These are phyloP conservation scores for Catunica adiposa DNA, from an alignment of 2,329 filamentous ascomycete species.

Conservation along the genomic window DNA sequence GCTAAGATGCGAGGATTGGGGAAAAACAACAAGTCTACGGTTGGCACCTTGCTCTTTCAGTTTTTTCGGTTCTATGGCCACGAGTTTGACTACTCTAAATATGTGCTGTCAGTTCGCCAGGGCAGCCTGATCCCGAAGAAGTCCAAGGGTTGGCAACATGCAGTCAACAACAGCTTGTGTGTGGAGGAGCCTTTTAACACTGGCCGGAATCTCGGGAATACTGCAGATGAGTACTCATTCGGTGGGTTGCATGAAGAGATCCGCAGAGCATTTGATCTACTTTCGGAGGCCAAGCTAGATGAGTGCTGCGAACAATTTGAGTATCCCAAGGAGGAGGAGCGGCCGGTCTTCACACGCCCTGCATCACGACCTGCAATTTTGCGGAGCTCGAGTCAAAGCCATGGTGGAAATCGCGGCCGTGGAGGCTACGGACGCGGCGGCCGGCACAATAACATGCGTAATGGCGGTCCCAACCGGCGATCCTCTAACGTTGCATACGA, in stretches of 20 bases:
- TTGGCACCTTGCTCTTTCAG: slow-evolving; percentile 78
- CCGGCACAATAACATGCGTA: slow-evolving; percentile 28
- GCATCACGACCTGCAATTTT: slow-evolving; percentile 36
- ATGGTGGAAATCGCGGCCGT: slow-evolving; percentile 29
- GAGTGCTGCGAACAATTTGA: slow-evolving; percentile 78
- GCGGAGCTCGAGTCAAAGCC: slow-evolving; percentile 44
- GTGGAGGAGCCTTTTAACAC: slow-evolving; percentile 95
- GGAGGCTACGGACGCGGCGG: slow-evolving; percentile 26
- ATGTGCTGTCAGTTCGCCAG: slow-evolving; percentile 69
- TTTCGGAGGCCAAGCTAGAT: slow-evolving; percentile 61
- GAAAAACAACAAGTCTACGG: slow-evolving; percentile 58
- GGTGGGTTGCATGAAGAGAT: slow-evolving; percentile 80
- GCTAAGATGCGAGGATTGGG: slow-evolving; percentile 60
- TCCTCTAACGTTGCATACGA: slow-evolving; percentile 38
- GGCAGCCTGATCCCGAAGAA: slow-evolving; percentile 56
- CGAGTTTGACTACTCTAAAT: slow-evolving; percentile 76
- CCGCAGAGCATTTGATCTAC: slow-evolving; percentile 68
- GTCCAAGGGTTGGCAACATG: slow-evolving; percentile 76
- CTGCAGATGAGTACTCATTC: slow-evolving; percentile 88
- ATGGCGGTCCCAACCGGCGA: slow-evolving; percentile 31
- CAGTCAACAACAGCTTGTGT: slow-evolving; percentile 68
- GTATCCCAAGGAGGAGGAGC: slow-evolving; percentile 69
- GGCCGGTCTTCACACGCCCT: slow-evolving; percentile 39
- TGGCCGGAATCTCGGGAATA: slow-evolving; percentile 80
- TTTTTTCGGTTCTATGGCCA: slow-evolving; percentile 94